Base-by-base conservation (phyloP, 202 grass and related monocot genomes). In the Elaeis oleifera region DNA sequence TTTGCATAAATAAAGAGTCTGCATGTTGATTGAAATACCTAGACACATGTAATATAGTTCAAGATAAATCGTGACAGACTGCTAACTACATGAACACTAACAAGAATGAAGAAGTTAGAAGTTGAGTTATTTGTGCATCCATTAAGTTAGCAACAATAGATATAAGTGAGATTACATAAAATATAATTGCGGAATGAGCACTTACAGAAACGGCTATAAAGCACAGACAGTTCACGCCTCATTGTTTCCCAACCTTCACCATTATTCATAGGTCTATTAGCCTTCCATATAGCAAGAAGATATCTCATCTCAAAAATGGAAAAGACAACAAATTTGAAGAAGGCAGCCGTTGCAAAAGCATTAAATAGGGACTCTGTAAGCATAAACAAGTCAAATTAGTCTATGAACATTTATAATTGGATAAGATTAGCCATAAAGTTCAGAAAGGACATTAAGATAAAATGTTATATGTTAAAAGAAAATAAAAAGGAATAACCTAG, bases 231-330 rank as follows among this genome's bases (percentile, higher is more conserved):
- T 61, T 99, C 95, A 59, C 85, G 80, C 49, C 95, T 83, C 88
- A 99, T 94, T 78, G 85, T 70, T 75, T 99, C 88, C 95, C 95
- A 99, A 44, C 86, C 83, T 85, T 99, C 94, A 68, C 85, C 85
- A 67, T 78, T 89, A 82, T 85, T 85, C 51, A 89, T 76, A 18
- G 88, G 95, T 48, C 95, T 88, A 69, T 80, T 90, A 49, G 95
- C 88, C 79, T 94, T 99, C 95, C 95, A 99, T 84, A 99, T 99
- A 15, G 88, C 78, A 25, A 99, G 86, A 58, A 99, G 89, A 69
- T 99, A 99, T 64, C 88, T 86, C 95, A 99, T 94, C 66, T 99
- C 95, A 71, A 99, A 99, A 65, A 99, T 99, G 68, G 95, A 99
- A 69, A 99, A 99, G 67, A 99, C 83, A 3, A 99, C 95, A 28